Evolutionary conservation across 176 grass and related monocot genomes (phyloP), one percentile per base, ranked within the genome.

Genomic region (Aegilops umbellulata): DNA sequence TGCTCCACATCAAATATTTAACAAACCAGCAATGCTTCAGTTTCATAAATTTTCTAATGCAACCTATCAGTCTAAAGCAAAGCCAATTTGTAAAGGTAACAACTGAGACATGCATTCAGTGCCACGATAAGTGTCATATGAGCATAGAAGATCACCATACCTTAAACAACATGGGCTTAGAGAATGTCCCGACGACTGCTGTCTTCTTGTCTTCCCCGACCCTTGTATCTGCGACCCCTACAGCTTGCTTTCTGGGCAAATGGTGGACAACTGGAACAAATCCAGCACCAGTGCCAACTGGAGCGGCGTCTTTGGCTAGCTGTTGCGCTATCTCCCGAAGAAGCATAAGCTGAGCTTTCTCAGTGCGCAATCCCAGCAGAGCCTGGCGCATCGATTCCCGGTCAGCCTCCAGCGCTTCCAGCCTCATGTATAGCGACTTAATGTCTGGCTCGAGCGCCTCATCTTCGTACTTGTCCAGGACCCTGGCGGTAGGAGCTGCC

Each of bases 341-440:
- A 73, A 99, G 89, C 49, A 94, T 82, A 8, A 99, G 84, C 60
- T 99, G 97, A 8, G 92, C 90, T 83, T 97, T 99, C 85, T 99
- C 97, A 4, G 88, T 94, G 69, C 85, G 90, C 97, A 99, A 97
- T 10, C 92, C 91, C 49, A 99, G 74, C 26, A 97, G 90, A 7
- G 90, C 92, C 73, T 97, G 86, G 83, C 97, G 89, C 94, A 99
- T 99, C 3, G 94, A 96, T 86, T 99, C 97, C 14, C 97, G 83
- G 46, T 99, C 97, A 1, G 92, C 97, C 90, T 99, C 94, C 66
- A 99, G 78, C 0, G 87, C 92, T 66, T 99, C 94, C 38, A 99
- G 79, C 87, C 97, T 92, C 90, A 87, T 88, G 79, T 91, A 91
- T 62, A 97, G 88, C 55, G 87, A 97, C 87, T 94, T 94, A 83